phyloP scores from a whole-genome alignment of 805 yeast genomes.

The Yarrowia sp. region DNA sequence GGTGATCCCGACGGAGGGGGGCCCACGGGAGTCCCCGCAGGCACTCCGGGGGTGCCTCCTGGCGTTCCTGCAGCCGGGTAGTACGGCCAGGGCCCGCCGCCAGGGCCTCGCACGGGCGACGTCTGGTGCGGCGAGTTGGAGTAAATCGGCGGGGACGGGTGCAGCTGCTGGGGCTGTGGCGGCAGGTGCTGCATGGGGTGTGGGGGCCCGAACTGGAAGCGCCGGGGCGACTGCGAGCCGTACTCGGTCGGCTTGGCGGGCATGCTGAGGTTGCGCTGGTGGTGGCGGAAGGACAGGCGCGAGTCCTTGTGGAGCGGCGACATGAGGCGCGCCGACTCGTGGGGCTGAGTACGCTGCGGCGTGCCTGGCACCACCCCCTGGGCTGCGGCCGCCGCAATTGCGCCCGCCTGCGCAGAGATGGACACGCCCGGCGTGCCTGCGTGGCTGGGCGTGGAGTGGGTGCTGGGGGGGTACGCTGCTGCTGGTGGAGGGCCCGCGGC shows the following conservation, averaged over 20 bases:
- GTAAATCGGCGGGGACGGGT: conserved; percentile 26
- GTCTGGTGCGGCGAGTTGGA: conserved; percentile 16
- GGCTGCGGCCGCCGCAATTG: conserved; percentile 31
- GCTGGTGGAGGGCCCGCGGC: conserved; percentile 8
- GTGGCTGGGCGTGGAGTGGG: conserved; percentile 16
- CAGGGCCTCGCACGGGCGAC: conserved; percentile 7
- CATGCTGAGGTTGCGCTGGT: conserved; percentile 35
- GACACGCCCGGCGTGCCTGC: conserved; percentile 14
- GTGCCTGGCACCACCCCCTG: conserved; percentile 21
- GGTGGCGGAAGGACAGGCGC: conserved; percentile 30
- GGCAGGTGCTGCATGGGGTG: conserved; percentile 29
- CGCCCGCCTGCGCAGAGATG: conserved; percentile 28
- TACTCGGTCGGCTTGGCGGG: conserved; percentile 31
- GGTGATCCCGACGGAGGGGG: conserved; percentile 29
- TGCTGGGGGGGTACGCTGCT: not conserved
- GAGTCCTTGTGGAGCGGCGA: conserved; percentile 27
- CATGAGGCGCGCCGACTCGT: conserved; percentile 20
- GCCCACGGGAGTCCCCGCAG: not conserved
- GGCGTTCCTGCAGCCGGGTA: not conserved
- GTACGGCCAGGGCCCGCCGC: not conserved
- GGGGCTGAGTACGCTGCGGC: not conserved
- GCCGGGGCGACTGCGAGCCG: conserved; percentile 30
- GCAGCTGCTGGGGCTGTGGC: conserved; percentile 8
- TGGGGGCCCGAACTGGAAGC: conserved; percentile 26
- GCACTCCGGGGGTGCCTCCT: not conserved